Evolutionary conservation across 2,329 filamentous ascomycete genomes (phyloP).

Genomic region (Penicillium sp.): DNA sequence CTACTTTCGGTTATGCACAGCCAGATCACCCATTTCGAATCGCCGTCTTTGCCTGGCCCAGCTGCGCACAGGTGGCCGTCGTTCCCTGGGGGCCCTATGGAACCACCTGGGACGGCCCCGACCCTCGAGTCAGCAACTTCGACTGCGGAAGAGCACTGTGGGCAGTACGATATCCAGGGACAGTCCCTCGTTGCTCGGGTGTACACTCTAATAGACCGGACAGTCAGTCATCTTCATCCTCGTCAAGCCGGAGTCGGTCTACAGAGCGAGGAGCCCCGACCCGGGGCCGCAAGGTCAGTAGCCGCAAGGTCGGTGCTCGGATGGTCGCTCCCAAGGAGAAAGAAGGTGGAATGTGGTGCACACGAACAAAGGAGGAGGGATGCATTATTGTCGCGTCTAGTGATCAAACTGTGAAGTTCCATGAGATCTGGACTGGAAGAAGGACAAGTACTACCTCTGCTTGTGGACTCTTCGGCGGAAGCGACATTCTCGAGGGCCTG

Average conservation of each 20-base stretch:
- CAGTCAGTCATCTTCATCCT: constrained; percentile 11
- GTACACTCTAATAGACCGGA: constrained; percentile 9
- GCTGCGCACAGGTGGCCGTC: constrained; percentile 78
- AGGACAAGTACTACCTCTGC: constrained; percentile 55
- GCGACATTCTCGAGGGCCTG: constrained; percentile 78
- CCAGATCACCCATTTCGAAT: constrained; percentile 87
- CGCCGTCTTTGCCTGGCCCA: constrained; percentile 92
- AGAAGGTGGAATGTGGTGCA: constrained; percentile 57
- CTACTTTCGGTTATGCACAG: constrained; percentile 90
- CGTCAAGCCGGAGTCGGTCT: neutral
- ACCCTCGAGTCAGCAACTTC: constrained; percentile 24
- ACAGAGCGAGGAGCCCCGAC: neutral
- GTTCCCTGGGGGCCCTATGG: constrained; percentile 74
- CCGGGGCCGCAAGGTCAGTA: constrained; percentile 14
- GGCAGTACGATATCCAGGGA: constrained; percentile 79
- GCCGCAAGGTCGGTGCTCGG: constrained; percentile 21
- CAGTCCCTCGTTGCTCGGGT: constrained; percentile 45
- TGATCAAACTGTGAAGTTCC: constrained; percentile 90
- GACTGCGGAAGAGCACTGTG: constrained; percentile 65
- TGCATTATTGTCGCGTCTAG: constrained; percentile 91
- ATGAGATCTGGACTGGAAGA: constrained; percentile 82
- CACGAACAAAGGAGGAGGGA: constrained; percentile 65
- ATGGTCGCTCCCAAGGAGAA: constrained; percentile 38
- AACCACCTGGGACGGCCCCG: constrained; percentile 30
- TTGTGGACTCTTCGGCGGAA: constrained; percentile 70